Base-by-base conservation (phyloP, 192 early-diverging fungal genomes). In the Globomyces pollinis-pini region DNA sequence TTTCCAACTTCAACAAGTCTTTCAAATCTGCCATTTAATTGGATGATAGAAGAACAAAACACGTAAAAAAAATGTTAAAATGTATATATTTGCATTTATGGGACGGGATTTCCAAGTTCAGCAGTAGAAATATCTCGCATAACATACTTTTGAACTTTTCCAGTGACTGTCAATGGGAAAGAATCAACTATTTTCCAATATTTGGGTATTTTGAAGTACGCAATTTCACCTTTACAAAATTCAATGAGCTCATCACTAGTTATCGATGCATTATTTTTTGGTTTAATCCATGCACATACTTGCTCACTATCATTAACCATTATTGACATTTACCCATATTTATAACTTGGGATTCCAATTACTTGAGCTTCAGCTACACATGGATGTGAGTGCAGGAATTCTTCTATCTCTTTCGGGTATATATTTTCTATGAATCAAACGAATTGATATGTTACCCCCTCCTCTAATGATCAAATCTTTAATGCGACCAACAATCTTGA, bases 351-450 rank as follows among this genome's bases (percentile, higher is more conserved):
- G 0, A 78, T 67, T 2, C 76, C 76, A 12, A 78, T 65, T 29
- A 78, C 73, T 21, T 63, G 60, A n/a, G 71, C 72, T 49, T 72
- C 73, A 21, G 67, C 28, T 11, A 78, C 59, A 2, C 57, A 44
- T 12, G 73, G 66, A 33, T 72, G 36, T 13, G 65, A 54, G 24
- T 75, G 73, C 21, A 78, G 33, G 23, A 55, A 50, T 50, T 78
- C 73, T 50, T 78, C 76, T 2, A 78, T 71, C 28, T 78, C 76
- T 12, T 59, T 60, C 2, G 76, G 76, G 8, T 65, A 60, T 28
- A 78, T 72, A 42, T 78, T 78, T 63, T 78, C 76, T n/a, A n/a
- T n/a, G n/a, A n/a, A n/a, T n/a, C n/a, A n/a, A n/a, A 3, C 44
- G 23, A 26, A 16, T 18, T 16, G 41, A 3, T 42, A 12, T 3